Conservation (phyloP, 1,139 yeast species). For the Yarrowia galli region DNA sequence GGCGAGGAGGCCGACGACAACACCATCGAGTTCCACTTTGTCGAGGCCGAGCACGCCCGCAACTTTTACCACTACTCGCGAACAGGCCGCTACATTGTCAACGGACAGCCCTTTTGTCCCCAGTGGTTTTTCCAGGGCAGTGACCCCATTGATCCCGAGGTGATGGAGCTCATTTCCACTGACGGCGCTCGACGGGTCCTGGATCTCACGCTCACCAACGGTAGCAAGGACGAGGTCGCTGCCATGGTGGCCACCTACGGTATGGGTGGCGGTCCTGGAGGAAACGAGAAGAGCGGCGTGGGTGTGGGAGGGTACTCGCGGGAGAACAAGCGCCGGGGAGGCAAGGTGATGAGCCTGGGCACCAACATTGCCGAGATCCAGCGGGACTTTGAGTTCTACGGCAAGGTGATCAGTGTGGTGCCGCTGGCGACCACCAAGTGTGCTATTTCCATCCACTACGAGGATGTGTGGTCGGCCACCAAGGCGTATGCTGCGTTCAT, state of each 20-base stretch:
- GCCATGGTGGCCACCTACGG: conserved; percentile 32
- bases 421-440: conserved; percentile 30
- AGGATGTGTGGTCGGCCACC: conserved; percentile 33
- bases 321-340: conserved; percentile 29
- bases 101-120: conserved; percentile 41
- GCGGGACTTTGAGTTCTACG: conserved; percentile 33
- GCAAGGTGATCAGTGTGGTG: conserved; percentile 31
- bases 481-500: conserved; percentile 31
- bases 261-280: not conserved
- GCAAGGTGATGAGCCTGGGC: conserved; percentile 25
- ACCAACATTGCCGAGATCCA: conserved; percentile 30
- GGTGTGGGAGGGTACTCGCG: conserved; percentile 7
- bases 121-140: conserved; percentile 37
- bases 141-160: conserved; percentile 23
- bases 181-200: conserved; percentile 28
- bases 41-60: conserved; percentile 41
- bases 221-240: conserved; percentile 19
- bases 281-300: not conserved
- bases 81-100: conserved; percentile 41
- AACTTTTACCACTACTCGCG: conserved; percentile 41
- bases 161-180: conserved; percentile 13
- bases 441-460: conserved; percentile 32
- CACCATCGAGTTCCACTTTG: conserved; percentile 42
- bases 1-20: conserved; percentile 35
- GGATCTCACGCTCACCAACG: conserved; percentile 11